phyloP scores from a whole-genome alignment of 2,329 filamentous ascomycete genomes.

The Aspergillus sergii region DNA sequence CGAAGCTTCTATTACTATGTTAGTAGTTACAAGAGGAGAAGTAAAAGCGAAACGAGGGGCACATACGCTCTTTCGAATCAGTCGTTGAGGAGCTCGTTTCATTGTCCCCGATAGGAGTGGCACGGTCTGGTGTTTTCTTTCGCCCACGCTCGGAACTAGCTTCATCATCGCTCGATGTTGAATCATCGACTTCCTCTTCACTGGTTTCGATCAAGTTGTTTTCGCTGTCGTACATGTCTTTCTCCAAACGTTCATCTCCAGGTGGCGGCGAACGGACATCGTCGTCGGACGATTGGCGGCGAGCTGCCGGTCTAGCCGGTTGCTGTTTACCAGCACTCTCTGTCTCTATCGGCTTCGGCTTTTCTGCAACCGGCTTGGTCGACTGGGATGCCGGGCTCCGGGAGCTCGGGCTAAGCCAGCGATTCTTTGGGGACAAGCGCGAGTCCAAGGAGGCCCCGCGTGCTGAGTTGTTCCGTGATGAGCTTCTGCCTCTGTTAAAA shows the following conservation, averaged over 20 bases:
- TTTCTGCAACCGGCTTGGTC: constrained; percentile 58
- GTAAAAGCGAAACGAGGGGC: background rate
- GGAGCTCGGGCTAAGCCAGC: constrained; percentile 54
- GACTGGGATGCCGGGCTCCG: constrained; percentile 40
- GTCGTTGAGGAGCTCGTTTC: background rate
- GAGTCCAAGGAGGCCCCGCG: constrained; percentile 44
- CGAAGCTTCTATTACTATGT: background rate
- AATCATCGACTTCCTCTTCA: constrained; percentile 58
- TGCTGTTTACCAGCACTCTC: constrained; percentile 65
- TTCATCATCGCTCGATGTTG: constrained; percentile 68
- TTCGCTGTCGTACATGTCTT: constrained; percentile 71
- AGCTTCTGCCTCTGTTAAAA: constrained; percentile 38
- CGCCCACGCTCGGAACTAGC: constrained; percentile 35
- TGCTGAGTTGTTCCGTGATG: constrained; percentile 43
- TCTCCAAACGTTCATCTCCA: constrained; percentile 62
- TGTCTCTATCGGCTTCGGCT: constrained; percentile 66
- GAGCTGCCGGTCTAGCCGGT: constrained; percentile 65
- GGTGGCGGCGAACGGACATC: constrained; percentile 47
- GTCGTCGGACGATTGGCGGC: constrained; percentile 27
- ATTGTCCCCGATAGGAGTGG: background rate
- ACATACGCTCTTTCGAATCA: constrained; percentile 8
- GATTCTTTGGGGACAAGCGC: constrained; percentile 42
- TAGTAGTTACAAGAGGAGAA: background rate
- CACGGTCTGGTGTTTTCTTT: background rate
- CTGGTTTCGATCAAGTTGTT: constrained; percentile 65